Evolutionary conservation across 2,329 filamentous ascomycete species (phyloP), one percentile per base, ranked within the genome.

Genomic region (Ceratocystis albifundus): DNA sequence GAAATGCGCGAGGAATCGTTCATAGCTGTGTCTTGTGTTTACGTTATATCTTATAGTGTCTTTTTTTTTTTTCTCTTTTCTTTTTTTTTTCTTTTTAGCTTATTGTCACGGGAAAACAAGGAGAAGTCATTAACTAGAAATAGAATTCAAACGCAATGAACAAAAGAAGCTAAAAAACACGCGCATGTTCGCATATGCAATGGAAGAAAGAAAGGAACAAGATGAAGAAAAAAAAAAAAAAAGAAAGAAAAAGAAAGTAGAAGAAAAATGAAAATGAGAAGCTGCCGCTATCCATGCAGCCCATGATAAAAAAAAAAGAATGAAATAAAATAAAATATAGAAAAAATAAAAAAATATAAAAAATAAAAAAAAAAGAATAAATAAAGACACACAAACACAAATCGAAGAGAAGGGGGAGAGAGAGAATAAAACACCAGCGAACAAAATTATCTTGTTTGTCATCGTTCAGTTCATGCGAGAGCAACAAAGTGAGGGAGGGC

Each of bases 61-160:
- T 41, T 41, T 41, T 12, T 41, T 41, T 41, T n/a, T n/a, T n/a
- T n/a, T n/a, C n/a, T n/a, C n/a, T n/a, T n/a, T n/a, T n/a, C n/a
- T n/a, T n/a, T n/a, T n/a, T n/a, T n/a, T n/a, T n/a, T n/a, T n/a
- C n/a, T n/a, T n/a, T n/a, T n/a, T n/a, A n/a, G 61, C 36, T 20
- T 22, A 12, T 15, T 44, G 22, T 46, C 61, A 59, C 55, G 28
- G 28, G 28, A 12, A 12, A 59, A 59, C 25, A 59, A 7, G 7
- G 32, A 32, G 10, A 50, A 59, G 55, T 59, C 55, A 59, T 59
- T 8, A 59, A 59, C 55, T 59, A 59, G 25, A 59, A 32, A 59
- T 32, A 36, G 17, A 59, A 59, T 59, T 59, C 55, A 59, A 36
- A 30, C 28, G 55, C 55, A 59, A 59, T 59, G 55, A 59, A 32